phyloP scores from a whole-genome alignment of 2,329 filamentous ascomycete genomes.

The Nemania sp. region DNA sequence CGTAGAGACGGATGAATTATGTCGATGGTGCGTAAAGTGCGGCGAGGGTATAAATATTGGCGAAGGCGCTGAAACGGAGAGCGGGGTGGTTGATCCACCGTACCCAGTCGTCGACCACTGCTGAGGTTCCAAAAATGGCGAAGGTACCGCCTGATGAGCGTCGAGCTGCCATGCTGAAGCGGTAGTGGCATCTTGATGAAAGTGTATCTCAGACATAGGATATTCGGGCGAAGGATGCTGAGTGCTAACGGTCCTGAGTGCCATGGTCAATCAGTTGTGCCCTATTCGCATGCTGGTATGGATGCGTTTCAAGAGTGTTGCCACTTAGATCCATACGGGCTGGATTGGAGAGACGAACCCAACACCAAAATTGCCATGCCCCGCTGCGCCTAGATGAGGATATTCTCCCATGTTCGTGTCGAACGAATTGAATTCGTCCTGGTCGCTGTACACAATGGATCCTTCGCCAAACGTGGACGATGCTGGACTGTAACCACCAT shows the following conservation, averaged over 20 bases:
- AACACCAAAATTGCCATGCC: slow-evolving; percentile 52
- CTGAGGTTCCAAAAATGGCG: slow-evolving; percentile 50
- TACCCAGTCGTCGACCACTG: slow-evolving; percentile 45
- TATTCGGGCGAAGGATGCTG: slow-evolving; percentile 45
- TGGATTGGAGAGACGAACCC: slow-evolving; percentile 68
- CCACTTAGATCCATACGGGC: slow-evolving; percentile 61
- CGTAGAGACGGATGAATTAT: slow-evolving; percentile 41
- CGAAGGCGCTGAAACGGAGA: slow-evolving; percentile 41
- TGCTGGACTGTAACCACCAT: slow-evolving; percentile 63
- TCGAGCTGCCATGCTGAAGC: slow-evolving; percentile 40
- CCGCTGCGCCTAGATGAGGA: slow-evolving; percentile 49
- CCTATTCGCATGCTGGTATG: slow-evolving; percentile 42
- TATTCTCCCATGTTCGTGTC: slow-evolving; percentile 51
- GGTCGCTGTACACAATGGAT: slow-evolving; percentile 66
- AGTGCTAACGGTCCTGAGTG: slow-evolving; percentile 51
- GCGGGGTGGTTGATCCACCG: slow-evolving; percentile 44
- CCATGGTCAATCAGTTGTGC: slow-evolving; percentile 58
- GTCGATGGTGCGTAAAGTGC: slow-evolving; percentile 43
- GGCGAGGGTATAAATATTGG: slow-evolving; percentile 42
- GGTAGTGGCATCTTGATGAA: slow-evolving; percentile 27
- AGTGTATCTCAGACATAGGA: slow-evolving; percentile 49
- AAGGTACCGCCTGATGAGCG: slow-evolving; percentile 45
- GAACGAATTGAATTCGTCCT: slow-evolving; percentile 58
- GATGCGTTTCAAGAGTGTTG: slow-evolving; percentile 45
- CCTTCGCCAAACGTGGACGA: slow-evolving; percentile 64